Conservation (phyloP, 1,139 yeast species). For the Blastobotrys raffinosifermentans region DNA sequence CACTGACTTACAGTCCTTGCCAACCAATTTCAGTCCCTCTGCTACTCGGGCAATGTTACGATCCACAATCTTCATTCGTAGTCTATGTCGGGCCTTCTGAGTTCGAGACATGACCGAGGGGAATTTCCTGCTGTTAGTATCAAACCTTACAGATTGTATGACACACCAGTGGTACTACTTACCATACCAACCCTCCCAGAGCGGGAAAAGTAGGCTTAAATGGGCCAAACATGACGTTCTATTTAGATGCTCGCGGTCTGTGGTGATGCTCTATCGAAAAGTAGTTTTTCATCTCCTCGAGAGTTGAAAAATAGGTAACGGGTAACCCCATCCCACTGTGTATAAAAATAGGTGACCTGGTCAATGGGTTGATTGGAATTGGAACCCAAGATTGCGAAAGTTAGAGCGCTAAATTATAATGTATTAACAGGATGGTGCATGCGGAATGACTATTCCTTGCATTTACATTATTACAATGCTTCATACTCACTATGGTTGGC, state of each 20-base stretch:
- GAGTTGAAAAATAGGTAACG: no score
- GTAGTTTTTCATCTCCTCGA: no score
- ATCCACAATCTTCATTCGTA: conserved; percentile 77
- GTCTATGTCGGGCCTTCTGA: conserved; percentile 80
- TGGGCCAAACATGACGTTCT: conserved; percentile 64
- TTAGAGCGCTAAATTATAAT: no score
- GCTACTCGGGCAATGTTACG: conserved; percentile 65
- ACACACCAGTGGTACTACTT: conserved; percentile 30
- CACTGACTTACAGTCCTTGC: conserved; percentile 47
- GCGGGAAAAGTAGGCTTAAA: conserved; percentile 59
- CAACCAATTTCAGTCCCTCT: conserved; percentile 49
- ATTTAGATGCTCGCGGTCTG: neutral
- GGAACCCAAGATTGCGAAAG: no score
- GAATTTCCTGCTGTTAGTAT: conserved; percentile 40
- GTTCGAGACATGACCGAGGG: conserved; percentile 73
- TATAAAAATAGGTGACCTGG: no score
- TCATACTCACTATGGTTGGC: no score
- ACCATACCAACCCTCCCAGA: conserved; percentile 86
- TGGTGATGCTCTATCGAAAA: no score
- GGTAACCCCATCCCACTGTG: no score
- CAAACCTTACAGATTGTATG: conserved; percentile 1
- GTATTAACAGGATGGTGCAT: no score
- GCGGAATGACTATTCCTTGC: no score
- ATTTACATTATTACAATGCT: no score
- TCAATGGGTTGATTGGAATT: no score